phyloP scores from a whole-genome alignment of 2,329 filamentous ascomycete genomes.

The Clonostachys rosea region DNA sequence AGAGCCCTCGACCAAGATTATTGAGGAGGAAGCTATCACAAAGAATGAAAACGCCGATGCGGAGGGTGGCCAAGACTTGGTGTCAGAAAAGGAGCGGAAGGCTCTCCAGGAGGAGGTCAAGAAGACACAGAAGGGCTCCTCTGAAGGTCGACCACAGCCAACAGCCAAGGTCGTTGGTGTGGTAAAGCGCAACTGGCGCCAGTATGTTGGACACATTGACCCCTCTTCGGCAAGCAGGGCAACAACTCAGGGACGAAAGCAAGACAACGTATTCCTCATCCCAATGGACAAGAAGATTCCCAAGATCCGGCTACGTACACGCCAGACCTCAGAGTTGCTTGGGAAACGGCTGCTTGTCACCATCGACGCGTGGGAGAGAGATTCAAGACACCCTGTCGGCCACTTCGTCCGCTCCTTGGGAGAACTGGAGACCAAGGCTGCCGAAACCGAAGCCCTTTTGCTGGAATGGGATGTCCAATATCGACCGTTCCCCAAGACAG shows the following conservation, averaged over 20 bases:
- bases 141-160: constrained; percentile 77
- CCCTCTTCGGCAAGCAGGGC: constrained; percentile 74
- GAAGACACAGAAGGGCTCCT: constrained; percentile 70
- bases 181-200: constrained; percentile 94
- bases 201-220: constrained; percentile 95
- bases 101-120: constrained; percentile 90
- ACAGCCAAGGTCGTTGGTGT: constrained; percentile 90
- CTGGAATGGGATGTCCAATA: constrained; percentile 98
- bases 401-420: constrained; percentile 93
- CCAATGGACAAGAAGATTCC: constrained; percentile 98
- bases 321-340: constrained; percentile 82
- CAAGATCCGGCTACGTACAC: constrained; percentile 88
- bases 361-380: constrained; percentile 92
- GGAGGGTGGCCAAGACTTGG: constrained; percentile 70
- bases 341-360: constrained; percentile 90
- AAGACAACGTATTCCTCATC: constrained; percentile 90
- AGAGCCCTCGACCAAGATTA: constrained; percentile 87
- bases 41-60: constrained; percentile 91
- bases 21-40: constrained; percentile 88
- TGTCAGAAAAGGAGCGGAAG: constrained; percentile 82
- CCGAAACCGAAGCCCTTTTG: constrained; percentile 85
- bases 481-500: constrained; percentile 90
- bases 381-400: constrained; percentile 86
- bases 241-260: constrained; percentile 71
- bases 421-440: constrained; percentile 93